Evolutionary conservation across 805 yeast species (phyloP).

Genomic region (Candida khao-thaluensis): DNA sequence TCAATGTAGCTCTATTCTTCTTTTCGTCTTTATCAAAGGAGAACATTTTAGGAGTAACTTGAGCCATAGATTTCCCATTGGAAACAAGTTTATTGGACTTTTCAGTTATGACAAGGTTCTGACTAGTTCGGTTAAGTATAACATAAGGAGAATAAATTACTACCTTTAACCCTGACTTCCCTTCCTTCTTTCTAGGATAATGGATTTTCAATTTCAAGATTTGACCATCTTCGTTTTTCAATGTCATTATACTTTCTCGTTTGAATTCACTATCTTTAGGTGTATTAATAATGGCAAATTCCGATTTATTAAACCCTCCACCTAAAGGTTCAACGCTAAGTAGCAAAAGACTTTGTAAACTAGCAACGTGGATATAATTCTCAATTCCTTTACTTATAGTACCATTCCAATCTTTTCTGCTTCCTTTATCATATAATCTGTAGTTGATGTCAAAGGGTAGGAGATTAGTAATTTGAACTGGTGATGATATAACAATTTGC

Average conservation of each 20-base stretch:
- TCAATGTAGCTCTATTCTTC: slow-evolving; percentile 63
- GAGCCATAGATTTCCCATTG: slow-evolving; percentile 31
- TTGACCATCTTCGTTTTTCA: slow-evolving; percentile 67
- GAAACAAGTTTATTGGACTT: slow-evolving; percentile 52
- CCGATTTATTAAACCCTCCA: slow-evolving; percentile 62
- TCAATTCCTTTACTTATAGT: slow-evolving; percentile 60
- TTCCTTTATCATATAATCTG: slow-evolving; percentile 72
- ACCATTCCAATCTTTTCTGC: slow-evolving; percentile 65
- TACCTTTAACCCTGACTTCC: slow-evolving; percentile 61
- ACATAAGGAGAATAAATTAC: slow-evolving; percentile 83
- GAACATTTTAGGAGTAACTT: slow-evolving; percentile 67
- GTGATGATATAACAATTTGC: slow-evolving; percentile 75
- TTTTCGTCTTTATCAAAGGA: slow-evolving; percentile 66
- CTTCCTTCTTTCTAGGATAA: slow-evolving; percentile 52
- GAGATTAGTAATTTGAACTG: slow-evolving; percentile 79
- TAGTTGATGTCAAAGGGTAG: slow-evolving; percentile 80
- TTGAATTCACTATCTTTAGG: slow-evolving; percentile 53
- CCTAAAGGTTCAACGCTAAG: slow-evolving; percentile 66
- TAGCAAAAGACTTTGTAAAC: slow-evolving; percentile 66
- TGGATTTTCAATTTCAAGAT: slow-evolving; percentile 59
- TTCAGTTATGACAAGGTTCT: slow-evolving; percentile 55
- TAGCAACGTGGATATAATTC: slow-evolving; percentile 78
- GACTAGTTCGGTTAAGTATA: slow-evolving; percentile 76
- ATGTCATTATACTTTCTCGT: slow-evolving; percentile 51
- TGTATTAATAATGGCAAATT: slow-evolving; percentile 71